A percentile compares a stretch with the other conserved stretches of the same genome.
Conservation (phyloP, 2,329 filamentous ascomycete genomes). For the Hypocrella siamensis region DNA sequence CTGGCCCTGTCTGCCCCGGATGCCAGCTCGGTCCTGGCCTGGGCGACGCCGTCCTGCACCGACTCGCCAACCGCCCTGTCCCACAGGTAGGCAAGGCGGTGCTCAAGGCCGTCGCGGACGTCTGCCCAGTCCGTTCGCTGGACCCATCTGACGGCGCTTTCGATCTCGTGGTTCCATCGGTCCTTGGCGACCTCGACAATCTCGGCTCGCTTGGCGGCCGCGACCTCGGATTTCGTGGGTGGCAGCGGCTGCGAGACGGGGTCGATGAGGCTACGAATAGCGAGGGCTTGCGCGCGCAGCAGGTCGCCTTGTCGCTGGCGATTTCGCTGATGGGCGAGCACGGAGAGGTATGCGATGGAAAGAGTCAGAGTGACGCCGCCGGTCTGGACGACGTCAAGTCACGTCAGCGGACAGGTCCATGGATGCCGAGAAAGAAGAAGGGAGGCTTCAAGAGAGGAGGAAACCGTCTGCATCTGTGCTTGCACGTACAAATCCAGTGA, state of each 20-base stretch:
- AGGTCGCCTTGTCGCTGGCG: constrained; percentile 42
- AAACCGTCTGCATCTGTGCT: too few species aligned
- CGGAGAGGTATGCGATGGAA: constrained; percentile 54
- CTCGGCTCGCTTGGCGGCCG: constrained; percentile 34
- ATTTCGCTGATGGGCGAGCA: constrained; percentile 54
- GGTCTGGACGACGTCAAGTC: constrained; percentile 31
- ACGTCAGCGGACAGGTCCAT: too few species aligned
- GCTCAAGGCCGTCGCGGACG: constrained; percentile 43
- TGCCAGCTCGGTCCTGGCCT: constrained; percentile 13
- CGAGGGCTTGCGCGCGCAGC: constrained; percentile 39
- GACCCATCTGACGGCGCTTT: constrained; percentile 48
- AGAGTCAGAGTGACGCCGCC: constrained; percentile 64
- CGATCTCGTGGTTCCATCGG: constrained; percentile 62
- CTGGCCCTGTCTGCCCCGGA: constrained; percentile 18
- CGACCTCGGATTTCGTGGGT: constrained; percentile 33
- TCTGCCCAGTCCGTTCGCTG: constrained; percentile 51
- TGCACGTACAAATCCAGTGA: constrained; percentile 53
- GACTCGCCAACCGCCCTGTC: constrained; percentile 18
- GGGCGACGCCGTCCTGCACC: constrained; percentile 11
- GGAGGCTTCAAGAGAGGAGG: not conserved
- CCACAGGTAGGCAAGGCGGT: constrained; percentile 28
- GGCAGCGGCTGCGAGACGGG: constrained; percentile 29
- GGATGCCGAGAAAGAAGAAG: not conserved
- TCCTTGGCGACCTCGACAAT: constrained; percentile 57
- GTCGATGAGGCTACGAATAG: constrained; percentile 36